Percentiles rank a stretch among this genome's conserved stretches.
These are phyloP conservation scores for Juglanconis oblonga DNA, from an alignment of 2,329 filamentous ascomycete genomes.

Conservation along the genomic window DNA sequence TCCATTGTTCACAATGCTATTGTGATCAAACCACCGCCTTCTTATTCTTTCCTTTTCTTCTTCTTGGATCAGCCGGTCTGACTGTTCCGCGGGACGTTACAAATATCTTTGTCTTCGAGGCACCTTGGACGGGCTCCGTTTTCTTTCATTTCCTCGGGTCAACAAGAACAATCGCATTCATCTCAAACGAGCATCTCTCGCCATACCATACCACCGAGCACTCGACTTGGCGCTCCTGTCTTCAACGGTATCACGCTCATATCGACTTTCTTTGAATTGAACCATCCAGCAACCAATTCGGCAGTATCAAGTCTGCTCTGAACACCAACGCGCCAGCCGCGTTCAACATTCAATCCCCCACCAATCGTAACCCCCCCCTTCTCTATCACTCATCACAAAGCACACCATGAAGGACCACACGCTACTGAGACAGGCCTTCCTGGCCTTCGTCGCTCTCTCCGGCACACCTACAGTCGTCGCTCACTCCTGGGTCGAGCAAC, in stretches of 20 bases:
- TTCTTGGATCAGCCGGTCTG: slow-evolving; percentile 21
- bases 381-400: background rate
- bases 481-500: slow-evolving; percentile 82
- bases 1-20: slow-evolving; percentile 15
- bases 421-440: slow-evolving; percentile 5
- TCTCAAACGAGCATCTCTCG: background rate
- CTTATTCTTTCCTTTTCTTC: slow-evolving; percentile 6
- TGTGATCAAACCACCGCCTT: slow-evolving; percentile 12
- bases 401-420: slow-evolving; percentile 10
- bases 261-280: background rate
- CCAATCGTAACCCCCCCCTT: background rate
- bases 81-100: slow-evolving; percentile 17
- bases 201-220: background rate
- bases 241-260: background rate
- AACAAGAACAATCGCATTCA: slow-evolving; percentile 10
- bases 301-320: background rate
- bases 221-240: background rate
- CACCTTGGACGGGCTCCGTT: slow-evolving; percentile 3
- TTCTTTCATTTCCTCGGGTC: slow-evolving; percentile 2
- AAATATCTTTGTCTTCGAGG: slow-evolving; percentile 12
- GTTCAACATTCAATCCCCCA: background rate
- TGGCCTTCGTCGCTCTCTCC: slow-evolving; percentile 28
- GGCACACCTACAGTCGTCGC: slow-evolving; percentile 37
- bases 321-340: slow-evolving; percentile 10
- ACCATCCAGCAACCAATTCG: background rate